Evolutionary conservation across 2,329 filamentous ascomycete species (phyloP), one percentile per base, ranked within the genome.

Genomic region (Elsinoe necatrix): DNA sequence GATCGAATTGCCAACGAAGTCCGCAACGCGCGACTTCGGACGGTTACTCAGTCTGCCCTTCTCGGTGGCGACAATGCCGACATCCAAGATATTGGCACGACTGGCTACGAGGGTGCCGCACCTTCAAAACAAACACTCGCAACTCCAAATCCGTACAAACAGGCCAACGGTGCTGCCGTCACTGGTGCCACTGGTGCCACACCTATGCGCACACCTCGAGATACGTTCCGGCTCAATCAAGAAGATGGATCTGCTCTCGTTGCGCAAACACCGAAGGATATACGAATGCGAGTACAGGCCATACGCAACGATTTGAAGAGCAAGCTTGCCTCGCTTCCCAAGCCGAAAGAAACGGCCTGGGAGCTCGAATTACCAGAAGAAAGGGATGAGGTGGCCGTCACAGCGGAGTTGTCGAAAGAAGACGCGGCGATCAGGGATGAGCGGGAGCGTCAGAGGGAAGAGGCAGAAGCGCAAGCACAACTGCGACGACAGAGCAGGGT

Each of bases 1-100:
- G 93, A 98, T 66, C 86, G 89, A 62, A 93, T 98, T 58, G 90
- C 92, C 62, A 98, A 97, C 69, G 93, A 98, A 71, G 92, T 97
- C 61, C 84, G 85, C 58, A 97, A 98, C 68, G 95, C 96, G 48
- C 83, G 87, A 62, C 89, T 93, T 6, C 76, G 96, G 52, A 97
- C 90, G 0, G 87, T 95, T 67, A 97, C 92, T 0, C 88, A 97
- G 65, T 97, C 93, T 18, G 95, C 89, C 8, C 76, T 98, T 7
- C 77, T 98, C 0, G 93, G 93, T 60, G 93, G 92, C 12, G 93
- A 98, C 62, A 97, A 97, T 65, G 91, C 90, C 0, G 88, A 89
- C 42, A 77, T 98, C 9, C 82, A 90, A 58, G 88, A 95, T 66
- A 74, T 79, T 43, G 84, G 81, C 2, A 95, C 91, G 9, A 95